phyloP scores from a whole-genome alignment of 768 basidiomycete genomes.

The Favolaschia claudopus region DNA sequence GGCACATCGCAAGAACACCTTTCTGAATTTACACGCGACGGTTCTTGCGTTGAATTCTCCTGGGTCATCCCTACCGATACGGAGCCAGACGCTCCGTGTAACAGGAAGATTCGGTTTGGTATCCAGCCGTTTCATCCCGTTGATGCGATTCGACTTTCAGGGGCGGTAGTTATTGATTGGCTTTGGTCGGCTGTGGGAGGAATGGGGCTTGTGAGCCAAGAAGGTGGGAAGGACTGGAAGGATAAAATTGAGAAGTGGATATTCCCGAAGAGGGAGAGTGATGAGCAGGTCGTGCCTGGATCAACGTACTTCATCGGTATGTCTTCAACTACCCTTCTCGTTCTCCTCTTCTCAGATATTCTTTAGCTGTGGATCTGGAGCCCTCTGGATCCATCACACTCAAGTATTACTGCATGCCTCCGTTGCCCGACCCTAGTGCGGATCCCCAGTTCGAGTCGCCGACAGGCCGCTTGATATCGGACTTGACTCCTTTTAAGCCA shows the following conservation, averaged over 20 bases:
- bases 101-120: constrained; percentile 22
- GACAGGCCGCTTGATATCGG: constrained; percentile 21
- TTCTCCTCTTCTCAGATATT: not conserved
- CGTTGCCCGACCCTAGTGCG: constrained; percentile 7
- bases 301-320: constrained; percentile 24
- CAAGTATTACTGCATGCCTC: constrained; percentile 28
- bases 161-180: constrained; percentile 21
- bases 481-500: constrained; percentile 15
- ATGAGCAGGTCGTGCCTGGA: constrained; percentile 20
- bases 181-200: constrained; percentile 20
- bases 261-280: constrained; percentile 20
- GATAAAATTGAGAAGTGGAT: constrained; percentile 23
- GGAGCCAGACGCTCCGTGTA: constrained; percentile 20
- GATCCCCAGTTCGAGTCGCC: constrained; percentile 17
- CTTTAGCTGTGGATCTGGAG: constrained; percentile 24
- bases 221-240: constrained; percentile 24
- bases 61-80: constrained; percentile 25
- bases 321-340: not conserved
- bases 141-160: constrained; percentile 18
- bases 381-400: constrained; percentile 24
- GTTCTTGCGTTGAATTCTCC: constrained; percentile 26
- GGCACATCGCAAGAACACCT: constrained; percentile 16
- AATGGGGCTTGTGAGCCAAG: constrained; percentile 20
- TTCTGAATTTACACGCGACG: constrained; percentile 25
- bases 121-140: constrained; percentile 29